Percentiles rank a stretch among this genome's conserved stretches.
phyloP scores from a whole-genome alignment of 202 grass and related monocot species.

The Panicum hallii region DNA sequence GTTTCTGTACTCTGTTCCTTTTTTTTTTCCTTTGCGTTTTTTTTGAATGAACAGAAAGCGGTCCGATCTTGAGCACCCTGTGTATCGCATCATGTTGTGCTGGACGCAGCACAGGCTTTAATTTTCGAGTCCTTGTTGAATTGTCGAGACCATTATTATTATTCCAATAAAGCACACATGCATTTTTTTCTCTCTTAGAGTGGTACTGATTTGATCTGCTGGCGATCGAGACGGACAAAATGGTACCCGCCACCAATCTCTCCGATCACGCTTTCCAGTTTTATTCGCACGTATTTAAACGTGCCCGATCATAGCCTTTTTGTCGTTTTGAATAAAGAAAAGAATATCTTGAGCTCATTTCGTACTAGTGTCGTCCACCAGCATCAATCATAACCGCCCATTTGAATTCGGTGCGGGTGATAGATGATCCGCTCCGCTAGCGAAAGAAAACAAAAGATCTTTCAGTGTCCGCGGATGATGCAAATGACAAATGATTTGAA shows the following conservation, averaged over 20 bases:
- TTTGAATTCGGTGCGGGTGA: neutral
- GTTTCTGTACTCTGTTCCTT: neutral
- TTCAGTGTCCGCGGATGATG: neutral
- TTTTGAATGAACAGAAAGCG: too few relatives aligned
- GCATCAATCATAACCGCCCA: neutral
- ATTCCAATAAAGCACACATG: too few relatives aligned
- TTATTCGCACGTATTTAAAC: neutral
- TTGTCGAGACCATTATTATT: too few relatives aligned
- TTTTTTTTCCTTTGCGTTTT: too few relatives aligned
- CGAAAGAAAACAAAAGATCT: neutral
- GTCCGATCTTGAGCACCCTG: too few relatives aligned
- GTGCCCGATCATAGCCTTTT: conserved; percentile 7
- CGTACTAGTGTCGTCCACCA: neutral
- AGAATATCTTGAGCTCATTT: neutral
- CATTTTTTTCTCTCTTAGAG: neutral
- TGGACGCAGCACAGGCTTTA: too few relatives aligned
- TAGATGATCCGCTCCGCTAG: neutral
- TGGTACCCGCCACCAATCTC: neutral
- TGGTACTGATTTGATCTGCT: neutral
- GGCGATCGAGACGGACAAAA: neutral
- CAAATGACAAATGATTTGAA: neutral
- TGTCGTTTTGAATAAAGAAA: neutral
- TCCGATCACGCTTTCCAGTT: neutral
- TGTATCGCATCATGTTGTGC: too few relatives aligned
- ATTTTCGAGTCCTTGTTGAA: too few relatives aligned